These are phyloP conservation scores for Cercospora canescens DNA, from an alignment of 2,329 filamentous ascomycete genomes.

Conservation along the genomic window DNA sequence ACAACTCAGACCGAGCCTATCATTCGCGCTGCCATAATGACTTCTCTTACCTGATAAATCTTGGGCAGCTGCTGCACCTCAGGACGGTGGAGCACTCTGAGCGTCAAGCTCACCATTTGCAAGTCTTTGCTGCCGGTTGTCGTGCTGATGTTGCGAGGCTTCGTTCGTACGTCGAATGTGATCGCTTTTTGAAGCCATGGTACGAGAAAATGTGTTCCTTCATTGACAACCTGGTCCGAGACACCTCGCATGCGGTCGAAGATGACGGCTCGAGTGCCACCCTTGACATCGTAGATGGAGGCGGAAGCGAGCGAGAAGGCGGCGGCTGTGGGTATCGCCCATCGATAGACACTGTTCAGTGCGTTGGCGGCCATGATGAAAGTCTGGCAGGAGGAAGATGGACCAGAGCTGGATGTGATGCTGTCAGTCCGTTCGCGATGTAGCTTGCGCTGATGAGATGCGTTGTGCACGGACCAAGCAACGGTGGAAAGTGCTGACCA, in stretches of 20 bases:
- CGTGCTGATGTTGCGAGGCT: slow-evolving; percentile 94
- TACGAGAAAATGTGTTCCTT: slow-evolving; percentile 94
- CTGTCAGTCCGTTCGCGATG: not conserved
- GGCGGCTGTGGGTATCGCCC: slow-evolving; percentile 71
- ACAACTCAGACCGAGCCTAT: not conserved
- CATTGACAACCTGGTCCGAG: slow-evolving; percentile 87
- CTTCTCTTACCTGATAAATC: slow-evolving; percentile 87
- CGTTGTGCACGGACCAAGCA: not conserved
- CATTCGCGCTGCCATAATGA: not conserved
- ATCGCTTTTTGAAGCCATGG: slow-evolving; percentile 95
- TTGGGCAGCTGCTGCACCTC: slow-evolving; percentile 90
- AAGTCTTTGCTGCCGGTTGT: slow-evolving; percentile 98
- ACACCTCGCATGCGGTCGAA: slow-evolving; percentile 93
- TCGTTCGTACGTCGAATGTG: slow-evolving; percentile 95
- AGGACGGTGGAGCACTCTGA: slow-evolving; percentile 91
- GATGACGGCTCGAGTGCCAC: slow-evolving; percentile 92
- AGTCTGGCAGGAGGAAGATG: not conserved
- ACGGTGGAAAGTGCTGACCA: slow-evolving; percentile 2
- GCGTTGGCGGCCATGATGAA: slow-evolving; percentile 43
- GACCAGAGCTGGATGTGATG: not conserved
- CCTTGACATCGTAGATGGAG: slow-evolving; percentile 95
- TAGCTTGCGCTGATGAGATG: slow-evolving; percentile 1
- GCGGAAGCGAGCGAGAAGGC: slow-evolving; percentile 69
- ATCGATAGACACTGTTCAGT: slow-evolving; percentile 64
- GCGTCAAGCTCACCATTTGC: slow-evolving; percentile 98